Evolutionary conservation across 768 basidiomycete genomes (phyloP).

Genomic region (Suillus tomentosus): DNA sequence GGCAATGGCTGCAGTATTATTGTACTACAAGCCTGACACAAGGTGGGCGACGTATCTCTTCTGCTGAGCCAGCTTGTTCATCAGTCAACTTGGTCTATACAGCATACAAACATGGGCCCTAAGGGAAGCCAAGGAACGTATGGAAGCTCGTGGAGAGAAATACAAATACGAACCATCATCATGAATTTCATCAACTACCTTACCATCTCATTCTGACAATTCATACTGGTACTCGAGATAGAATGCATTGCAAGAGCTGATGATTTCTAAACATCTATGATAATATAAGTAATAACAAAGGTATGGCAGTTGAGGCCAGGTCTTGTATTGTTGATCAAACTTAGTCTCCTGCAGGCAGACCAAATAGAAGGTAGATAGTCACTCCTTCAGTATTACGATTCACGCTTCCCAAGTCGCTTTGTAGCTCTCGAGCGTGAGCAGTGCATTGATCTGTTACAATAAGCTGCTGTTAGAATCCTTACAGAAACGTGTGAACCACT

Average conservation of each 20-base stretch:
- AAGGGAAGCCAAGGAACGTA: constrained; percentile 83
- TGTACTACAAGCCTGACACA: constrained; percentile 93
- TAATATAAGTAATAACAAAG: constrained; percentile 12
- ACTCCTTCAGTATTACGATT: constrained; percentile 9
- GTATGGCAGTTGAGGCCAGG: constrained; percentile 29
- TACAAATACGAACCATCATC: constrained; percentile 74
- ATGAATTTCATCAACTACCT: constrained; percentile 19
- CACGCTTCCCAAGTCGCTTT: constrained; percentile 52
- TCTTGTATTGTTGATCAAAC: neutral
- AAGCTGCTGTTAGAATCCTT: constrained; percentile 4
- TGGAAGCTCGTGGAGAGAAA: constrained; percentile 92
- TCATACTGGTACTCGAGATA: neutral
- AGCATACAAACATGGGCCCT: constrained; percentile 95
- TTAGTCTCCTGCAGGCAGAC: neutral
- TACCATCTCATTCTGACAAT: constrained; percentile 8
- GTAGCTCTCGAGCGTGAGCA: constrained; percentile 82
- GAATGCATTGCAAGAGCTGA: constrained; percentile 1
- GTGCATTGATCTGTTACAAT: constrained; percentile 55
- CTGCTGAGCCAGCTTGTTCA: constrained; percentile 11
- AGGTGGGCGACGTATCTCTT: constrained; percentile 53
- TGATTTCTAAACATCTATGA: neutral
- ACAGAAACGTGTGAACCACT: constrained; percentile 16
- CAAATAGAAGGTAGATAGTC: neutral
- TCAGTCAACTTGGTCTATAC: constrained; percentile 6
- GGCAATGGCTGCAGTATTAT: constrained; percentile 68